Base-by-base conservation (phyloP, 2,329 filamentous ascomycete genomes). In the Madurella mycetomatis region DNA sequence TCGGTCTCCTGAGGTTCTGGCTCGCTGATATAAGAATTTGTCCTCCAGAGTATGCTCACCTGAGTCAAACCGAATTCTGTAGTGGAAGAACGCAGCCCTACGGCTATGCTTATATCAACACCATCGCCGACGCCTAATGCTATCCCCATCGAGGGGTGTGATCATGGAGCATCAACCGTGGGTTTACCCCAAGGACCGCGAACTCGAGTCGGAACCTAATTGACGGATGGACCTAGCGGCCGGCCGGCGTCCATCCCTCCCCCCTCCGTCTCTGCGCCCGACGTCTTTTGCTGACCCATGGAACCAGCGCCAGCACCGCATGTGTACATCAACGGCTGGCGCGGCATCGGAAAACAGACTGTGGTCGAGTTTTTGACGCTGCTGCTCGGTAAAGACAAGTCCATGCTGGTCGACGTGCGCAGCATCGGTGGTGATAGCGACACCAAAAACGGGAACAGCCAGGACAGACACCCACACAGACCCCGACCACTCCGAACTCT, bases 291-390 rank as follows among this genome's bases (percentile, higher is more conserved):
- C 31, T 56, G 60, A 4, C 57, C 61, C 13, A 59, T 61, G 47
- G 48, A 57, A 9, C 62, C 62, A 2, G 30, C 47, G 17, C 60
- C 61, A 0, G 53, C 62, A 16, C 67, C 68, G 5, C 48, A 69
- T 4, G 59, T 71, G 32, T 67, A 65, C 55, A 66, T 71, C 62
- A 71, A 70, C 55, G 69, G 69, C 53, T 66, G 64, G 64, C 65
- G 64, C 2, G 67, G 65, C 47, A 62, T 67, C 32, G 68, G 67
- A 48, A 70, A 69, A 58, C 60, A 65, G 30, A 64, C 67, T 5
- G 62, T 70, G 1, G 67, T 67, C 37, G 66, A 69, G 58, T 66
- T 62, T 25, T 61, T 70, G 30, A 56, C 60, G n/a, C 59, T 65
- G 12, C 57, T 70, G 2, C 57, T 70, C 4, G 67, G 67, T 30